A percentile compares a stretch with the other conserved stretches of the same genome.
Conservation (phyloP, 345 rosid genomes). For the Turritis glabra region DNA sequence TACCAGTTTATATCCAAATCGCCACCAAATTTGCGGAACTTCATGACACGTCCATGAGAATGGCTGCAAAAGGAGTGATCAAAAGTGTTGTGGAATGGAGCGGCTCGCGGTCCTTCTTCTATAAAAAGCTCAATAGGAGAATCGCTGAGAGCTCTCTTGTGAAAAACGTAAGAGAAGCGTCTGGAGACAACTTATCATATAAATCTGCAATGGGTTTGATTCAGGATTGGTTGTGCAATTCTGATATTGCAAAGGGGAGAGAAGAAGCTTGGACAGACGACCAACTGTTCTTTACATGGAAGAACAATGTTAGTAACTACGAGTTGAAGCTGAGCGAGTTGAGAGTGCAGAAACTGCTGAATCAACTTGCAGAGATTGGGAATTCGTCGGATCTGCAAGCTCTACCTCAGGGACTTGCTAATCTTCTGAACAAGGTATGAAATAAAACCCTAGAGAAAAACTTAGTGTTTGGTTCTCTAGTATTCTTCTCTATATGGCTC, state of each 20-base stretch:
- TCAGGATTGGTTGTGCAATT: conserved; percentile 78
- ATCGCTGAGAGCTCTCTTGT: conserved; percentile 70
- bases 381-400: conserved; percentile 77
- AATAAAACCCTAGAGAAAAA: background rate
- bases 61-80: conserved; percentile 95
- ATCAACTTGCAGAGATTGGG: conserved; percentile 64
- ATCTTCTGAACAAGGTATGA: conserved; percentile 81
- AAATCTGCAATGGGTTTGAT: conserved; percentile 65
- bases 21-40: conserved; percentile 96
- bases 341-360: conserved; percentile 72
- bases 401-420: conserved; percentile 84
- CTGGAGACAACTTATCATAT: conserved; percentile 65
- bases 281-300: conserved; percentile 85
- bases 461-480: conserved; percentile 15
- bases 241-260: conserved; percentile 52
- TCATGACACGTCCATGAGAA: conserved; percentile 88
- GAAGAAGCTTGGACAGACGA: conserved; percentile 78
- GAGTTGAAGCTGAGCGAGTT: conserved; percentile 67
- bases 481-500: conserved; percentile 9
- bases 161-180: conserved; percentile 61
- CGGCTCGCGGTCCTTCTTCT: conserved; percentile 68
- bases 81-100: conserved; percentile 90
- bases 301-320: conserved; percentile 55
- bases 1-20: conserved; percentile 86
- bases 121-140: conserved; percentile 71